A percentile compares a stretch with the other conserved stretches of the same genome.
Conservation (phyloP, 441 rosid genomes). For the Cnidoscolus chayamansa region DNA sequence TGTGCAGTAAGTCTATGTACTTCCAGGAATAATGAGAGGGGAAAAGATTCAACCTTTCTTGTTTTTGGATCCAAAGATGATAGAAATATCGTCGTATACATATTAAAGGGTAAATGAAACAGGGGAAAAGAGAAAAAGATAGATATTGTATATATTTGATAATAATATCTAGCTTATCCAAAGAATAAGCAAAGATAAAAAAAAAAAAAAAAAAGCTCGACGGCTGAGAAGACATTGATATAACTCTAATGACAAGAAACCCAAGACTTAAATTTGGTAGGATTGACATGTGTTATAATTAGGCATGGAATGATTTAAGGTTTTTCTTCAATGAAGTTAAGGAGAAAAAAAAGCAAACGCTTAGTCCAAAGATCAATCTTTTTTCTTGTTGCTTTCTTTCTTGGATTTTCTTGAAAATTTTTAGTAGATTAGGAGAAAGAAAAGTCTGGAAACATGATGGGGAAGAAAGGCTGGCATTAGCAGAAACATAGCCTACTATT, state of each 20-base stretch:
- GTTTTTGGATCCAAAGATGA: neutral
- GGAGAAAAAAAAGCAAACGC: neutral
- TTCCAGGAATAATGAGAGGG: neutral
- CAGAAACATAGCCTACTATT: no score
- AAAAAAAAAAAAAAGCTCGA: neutral
- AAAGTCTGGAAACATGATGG: neutral
- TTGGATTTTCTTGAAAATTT: neutral
- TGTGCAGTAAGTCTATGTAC: neutral
- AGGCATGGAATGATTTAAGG: neutral
- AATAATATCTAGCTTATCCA: neutral
- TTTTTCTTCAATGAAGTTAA: neutral
- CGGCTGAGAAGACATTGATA: conserved; percentile 19
- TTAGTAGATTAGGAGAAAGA: neutral
- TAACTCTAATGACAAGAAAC: conserved; percentile 4
- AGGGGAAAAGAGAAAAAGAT: neutral
- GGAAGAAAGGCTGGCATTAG: no score
- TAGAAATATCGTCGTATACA: neutral
- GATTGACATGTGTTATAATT: neutral
- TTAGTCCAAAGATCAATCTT: neutral
- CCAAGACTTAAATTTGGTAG: neutral
- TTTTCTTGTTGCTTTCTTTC: neutral
- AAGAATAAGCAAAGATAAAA: neutral
- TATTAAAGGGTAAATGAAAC: neutral
- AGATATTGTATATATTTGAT: neutral
- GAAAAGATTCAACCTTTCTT: neutral